A percentile compares a stretch with the other conserved stretches of the same genome.
Conservation (phyloP, 2,329 filamentous ascomycete genomes). For the Escovopsis sp. region DNA sequence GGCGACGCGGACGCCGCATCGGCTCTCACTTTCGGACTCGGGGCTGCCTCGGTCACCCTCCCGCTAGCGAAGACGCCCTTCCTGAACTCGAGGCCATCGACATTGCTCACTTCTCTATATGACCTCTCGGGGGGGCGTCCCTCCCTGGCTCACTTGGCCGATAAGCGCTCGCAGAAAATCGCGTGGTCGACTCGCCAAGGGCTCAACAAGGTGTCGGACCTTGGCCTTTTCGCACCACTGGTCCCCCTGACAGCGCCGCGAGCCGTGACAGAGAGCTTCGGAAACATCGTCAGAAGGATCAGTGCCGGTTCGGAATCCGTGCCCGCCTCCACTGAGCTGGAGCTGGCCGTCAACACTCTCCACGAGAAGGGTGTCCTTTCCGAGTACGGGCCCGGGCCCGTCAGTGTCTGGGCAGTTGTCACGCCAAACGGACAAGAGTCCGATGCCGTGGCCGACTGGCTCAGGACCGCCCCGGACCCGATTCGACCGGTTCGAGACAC, state of each 20-base stretch:
- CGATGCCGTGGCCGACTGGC: slow-evolving; percentile 1
- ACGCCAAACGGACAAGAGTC: slow-evolving; percentile 26
- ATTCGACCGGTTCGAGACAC: not conserved
- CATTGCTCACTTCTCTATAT: slow-evolving; percentile 30
- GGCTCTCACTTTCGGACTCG: slow-evolving; percentile 27
- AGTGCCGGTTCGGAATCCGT: slow-evolving; percentile 30
- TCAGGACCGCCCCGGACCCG: slow-evolving; percentile 6
- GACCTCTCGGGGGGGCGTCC: slow-evolving; percentile 10
- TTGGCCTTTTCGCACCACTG: slow-evolving; percentile 31
- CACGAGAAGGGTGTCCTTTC: slow-evolving; percentile 25
- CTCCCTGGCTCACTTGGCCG: slow-evolving; percentile 13
- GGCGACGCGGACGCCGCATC: slow-evolving; percentile 22
- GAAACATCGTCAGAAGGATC: slow-evolving; percentile 62
- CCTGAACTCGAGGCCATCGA: slow-evolving; percentile 49
- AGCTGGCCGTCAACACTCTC: slow-evolving; percentile 45
- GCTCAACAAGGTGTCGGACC: slow-evolving; percentile 10
- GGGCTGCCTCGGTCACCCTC: slow-evolving; percentile 30
- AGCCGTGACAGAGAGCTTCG: slow-evolving; percentile 49
- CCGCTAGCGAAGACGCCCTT: slow-evolving; percentile 70
- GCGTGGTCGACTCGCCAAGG: slow-evolving; percentile 11
- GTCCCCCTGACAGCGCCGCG: slow-evolving; percentile 49
- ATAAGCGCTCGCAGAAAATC: slow-evolving; percentile 27
- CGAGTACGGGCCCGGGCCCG: slow-evolving; percentile 25
- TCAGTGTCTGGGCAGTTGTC: slow-evolving; percentile 62
- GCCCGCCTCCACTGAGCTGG: slow-evolving; percentile 59